Conservation (phyloP, 2,329 filamentous ascomycete species). For the Metarhizium album region DNA sequence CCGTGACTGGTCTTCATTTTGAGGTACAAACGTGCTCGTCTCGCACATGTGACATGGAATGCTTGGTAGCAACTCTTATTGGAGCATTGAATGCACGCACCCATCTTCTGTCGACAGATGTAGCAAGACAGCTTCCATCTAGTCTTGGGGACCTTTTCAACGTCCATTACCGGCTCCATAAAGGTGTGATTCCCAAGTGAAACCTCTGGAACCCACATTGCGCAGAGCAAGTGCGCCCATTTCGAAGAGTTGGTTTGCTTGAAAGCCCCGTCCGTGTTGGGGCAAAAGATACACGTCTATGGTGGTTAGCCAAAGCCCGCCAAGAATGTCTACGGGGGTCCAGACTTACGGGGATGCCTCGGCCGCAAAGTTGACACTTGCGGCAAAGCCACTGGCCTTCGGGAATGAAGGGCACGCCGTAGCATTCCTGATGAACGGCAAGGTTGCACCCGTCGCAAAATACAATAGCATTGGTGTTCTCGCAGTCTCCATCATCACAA, state of each 20-base stretch:
- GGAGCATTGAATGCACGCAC: slow-evolving; percentile 93
- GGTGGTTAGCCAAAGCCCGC: slow-evolving; percentile 9
- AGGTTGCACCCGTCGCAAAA: slow-evolving; percentile 98
- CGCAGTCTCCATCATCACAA: slow-evolving; percentile 97
- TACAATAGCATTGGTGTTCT: slow-evolving; percentile 98
- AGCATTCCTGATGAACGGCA: slow-evolving; percentile 97
- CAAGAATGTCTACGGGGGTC: not conserved
- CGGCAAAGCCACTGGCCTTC: slow-evolving; percentile 97
- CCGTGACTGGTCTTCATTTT: slow-evolving; percentile 94
- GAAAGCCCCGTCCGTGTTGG: slow-evolving; percentile 94
- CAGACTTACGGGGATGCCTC: slow-evolving; percentile 65
- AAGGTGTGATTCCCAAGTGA: slow-evolving; percentile 92
- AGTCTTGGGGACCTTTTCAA: slow-evolving; percentile 92
- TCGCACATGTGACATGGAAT: slow-evolving; percentile 93
- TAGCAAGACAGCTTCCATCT: slow-evolving; percentile 93
- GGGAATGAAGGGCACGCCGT: slow-evolving; percentile 95
- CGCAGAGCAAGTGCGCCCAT: slow-evolving; percentile 93
- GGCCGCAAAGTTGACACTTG: slow-evolving; percentile 90
- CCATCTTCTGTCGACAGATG: slow-evolving; percentile 95
- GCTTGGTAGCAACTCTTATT: slow-evolving; percentile 96
- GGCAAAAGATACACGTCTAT: slow-evolving; percentile 92
- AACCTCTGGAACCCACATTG: slow-evolving; percentile 98
- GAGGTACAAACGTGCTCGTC: slow-evolving; percentile 75
- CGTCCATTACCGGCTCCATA: slow-evolving; percentile 96
- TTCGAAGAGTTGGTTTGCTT: slow-evolving; percentile 95